phyloP scores from a whole-genome alignment of 768 basidiomycete species.

The Cyclocybe cylindracea region DNA sequence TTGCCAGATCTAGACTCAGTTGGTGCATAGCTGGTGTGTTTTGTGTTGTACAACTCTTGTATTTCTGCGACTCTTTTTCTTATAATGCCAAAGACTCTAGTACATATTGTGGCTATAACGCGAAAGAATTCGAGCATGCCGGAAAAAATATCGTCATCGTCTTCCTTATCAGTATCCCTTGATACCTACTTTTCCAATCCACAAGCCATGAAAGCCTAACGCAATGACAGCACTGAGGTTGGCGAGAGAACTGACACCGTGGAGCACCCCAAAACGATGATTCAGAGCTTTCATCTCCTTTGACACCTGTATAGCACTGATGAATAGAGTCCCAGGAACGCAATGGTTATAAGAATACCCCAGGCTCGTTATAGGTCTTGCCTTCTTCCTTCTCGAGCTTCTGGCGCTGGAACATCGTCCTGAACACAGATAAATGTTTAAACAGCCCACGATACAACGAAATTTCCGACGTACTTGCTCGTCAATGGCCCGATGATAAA shows the following conservation, averaged over 20 bases:
- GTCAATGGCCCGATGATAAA: slow-evolving; percentile 73
- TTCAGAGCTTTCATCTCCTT: slow-evolving; percentile 69
- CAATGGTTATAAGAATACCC: slow-evolving; percentile 42
- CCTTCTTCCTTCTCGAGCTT: slow-evolving; percentile 75
- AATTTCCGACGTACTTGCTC: slow-evolving; percentile 49
- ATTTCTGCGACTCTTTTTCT: slow-evolving; percentile 12
- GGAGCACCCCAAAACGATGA: slow-evolving; percentile 62
- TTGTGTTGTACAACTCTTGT: slow-evolving; percentile 11
- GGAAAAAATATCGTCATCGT: no score
- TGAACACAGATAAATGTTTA: slow-evolving; percentile 21
- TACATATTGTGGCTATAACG: background rate
- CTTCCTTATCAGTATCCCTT: slow-evolving; percentile 30
- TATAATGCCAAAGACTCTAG: slow-evolving; percentile 8
- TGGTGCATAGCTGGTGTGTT: slow-evolving; percentile 53
- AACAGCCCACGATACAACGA: background rate
- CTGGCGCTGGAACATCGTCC: slow-evolving; percentile 77
- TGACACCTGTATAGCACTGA: slow-evolving; percentile 49
- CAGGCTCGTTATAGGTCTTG: slow-evolving; percentile 62
- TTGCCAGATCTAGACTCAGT: slow-evolving; percentile 77
- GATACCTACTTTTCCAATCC: slow-evolving; percentile 62
- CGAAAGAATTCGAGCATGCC: no score
- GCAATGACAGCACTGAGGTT: slow-evolving; percentile 64
- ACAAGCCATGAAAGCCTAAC: slow-evolving; percentile 68
- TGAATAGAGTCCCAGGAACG: slow-evolving; percentile 3
- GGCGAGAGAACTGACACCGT: slow-evolving; percentile 68